Evolutionary conservation across 352 stramenopile genomes (phyloP), one percentile per base, ranked within the genome.

Genomic region (Stramenopiles sp.): DNA sequence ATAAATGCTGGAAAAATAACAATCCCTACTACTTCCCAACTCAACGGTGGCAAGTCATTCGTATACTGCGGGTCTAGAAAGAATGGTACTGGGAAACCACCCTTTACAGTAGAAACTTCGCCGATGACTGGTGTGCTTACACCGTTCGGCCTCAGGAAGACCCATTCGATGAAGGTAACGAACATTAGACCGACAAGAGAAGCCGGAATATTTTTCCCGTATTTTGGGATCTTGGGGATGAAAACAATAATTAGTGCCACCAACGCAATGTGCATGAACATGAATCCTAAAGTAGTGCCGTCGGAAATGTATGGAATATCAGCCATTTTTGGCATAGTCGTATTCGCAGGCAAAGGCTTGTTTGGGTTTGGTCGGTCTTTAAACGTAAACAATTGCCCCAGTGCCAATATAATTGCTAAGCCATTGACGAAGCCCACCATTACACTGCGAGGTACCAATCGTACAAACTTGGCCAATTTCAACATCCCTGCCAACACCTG

Each of bases 341-440:
- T 91, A 95, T 80, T 92, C 87, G 29, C 89, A 88, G 83, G n/a
- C n/a, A 95, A 95, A 39, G 84, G 82, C 80, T 88, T 84, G 0
- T 86, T 82, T 29, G 89, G 80, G 33, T 86, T 84, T 30, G 84
- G 86, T 82, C 91, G 95, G 30, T 89, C 86, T 81, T 94, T 83
- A 82, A 98, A 97, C 67, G 94, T 94, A 4, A 88, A 91, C 80
- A 96, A 90, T 84, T 98, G 94, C 30, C 93, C 94, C 32, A 95
- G 86, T 39, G 95, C 91, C 89, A 98, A 97, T 83, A 98, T 94
- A 31, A 98, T 82, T 0, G 92, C 89, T 39, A 98, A 87, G 0
- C 94, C 94, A 86, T 98, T 98, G 30, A 97, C 89, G 86, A 98
- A 98, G 0, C 94, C 94, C 39, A 98, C 90, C 88, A 97, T 96